Evolutionary conservation across 352 stramenopile genomes (phyloP).

Genomic region (Globisporangium emineosum): DNA sequence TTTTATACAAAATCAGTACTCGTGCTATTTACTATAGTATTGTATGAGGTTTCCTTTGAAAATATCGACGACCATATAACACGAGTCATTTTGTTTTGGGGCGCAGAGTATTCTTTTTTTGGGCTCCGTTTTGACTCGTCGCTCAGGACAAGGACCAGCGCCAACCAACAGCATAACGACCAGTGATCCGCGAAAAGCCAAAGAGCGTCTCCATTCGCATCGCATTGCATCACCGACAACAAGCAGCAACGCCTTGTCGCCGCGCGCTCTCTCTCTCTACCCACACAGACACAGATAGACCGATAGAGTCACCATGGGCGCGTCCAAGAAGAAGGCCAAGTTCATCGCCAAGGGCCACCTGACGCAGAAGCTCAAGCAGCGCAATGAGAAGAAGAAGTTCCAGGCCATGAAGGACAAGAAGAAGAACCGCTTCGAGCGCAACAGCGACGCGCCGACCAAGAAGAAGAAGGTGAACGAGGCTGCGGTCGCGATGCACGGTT

Average conservation of each 20-base stretch:
- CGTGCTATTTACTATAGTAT: too few relatives aligned
- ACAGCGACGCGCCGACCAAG: conserved; percentile 56
- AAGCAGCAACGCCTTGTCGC: neutral
- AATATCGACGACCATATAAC: too few relatives aligned
- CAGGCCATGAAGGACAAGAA: conserved; percentile 80
- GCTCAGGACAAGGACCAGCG: too few relatives aligned
- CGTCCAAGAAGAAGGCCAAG: conserved; percentile 86
- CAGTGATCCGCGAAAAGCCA: conserved; percentile 16
- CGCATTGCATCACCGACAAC: neutral
- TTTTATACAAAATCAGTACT: too few relatives aligned
- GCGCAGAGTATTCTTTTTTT: too few relatives aligned
- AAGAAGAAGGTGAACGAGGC: conserved; percentile 34
- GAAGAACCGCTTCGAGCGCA: conserved; percentile 59
- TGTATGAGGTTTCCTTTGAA: too few relatives aligned
- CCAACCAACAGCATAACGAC: conserved; percentile 5
- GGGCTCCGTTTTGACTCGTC: too few relatives aligned
- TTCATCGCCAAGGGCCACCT: conserved; percentile 84
- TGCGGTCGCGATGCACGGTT: conserved; percentile 12
- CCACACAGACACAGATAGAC: neutral
- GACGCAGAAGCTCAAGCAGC: conserved; percentile 78
- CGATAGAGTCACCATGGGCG: conserved; percentile 36
- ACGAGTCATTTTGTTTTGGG: too few relatives aligned
- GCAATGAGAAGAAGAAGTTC: conserved; percentile 83
- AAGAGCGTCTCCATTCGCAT: conserved; percentile 1
- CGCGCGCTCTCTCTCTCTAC: neutral